Evolutionary conservation across 495 filamentous ascomycete genomes (phyloP), one percentile per base, ranked within the genome.

Genomic region (Neurospora discreta): DNA sequence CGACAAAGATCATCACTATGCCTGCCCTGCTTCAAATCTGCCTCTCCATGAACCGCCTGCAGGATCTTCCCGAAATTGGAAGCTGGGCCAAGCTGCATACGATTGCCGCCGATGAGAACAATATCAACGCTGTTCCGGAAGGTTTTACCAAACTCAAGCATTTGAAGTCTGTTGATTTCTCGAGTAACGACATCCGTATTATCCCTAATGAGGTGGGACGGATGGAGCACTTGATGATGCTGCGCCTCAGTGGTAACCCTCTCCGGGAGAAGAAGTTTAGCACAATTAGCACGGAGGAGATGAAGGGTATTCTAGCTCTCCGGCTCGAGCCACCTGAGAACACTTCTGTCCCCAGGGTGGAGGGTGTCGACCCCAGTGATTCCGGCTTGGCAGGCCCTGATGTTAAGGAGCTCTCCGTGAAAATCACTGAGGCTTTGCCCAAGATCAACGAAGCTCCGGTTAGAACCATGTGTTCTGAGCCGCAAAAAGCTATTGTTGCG

Each of bases 161-260:
- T 42, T 75, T 99, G 41, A 89, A 87, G 73, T 91, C 87, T 41
- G 89, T 90, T 20, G 92, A 97, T 78, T 89, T 98, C 71, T 91
- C 91, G 9, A 89, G 89, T 65, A 99, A 99, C 78, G 87, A 93
- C 72, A 85, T 99, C 18, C 89, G 87, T 8, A 81, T 87, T 23
- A 75, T 99, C 41, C 93, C 96, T 74, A 86, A 91, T 13, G 87
- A 87, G 74, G 88, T 98, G 71, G 92, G 92, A 7, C 80, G 88
- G 38, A 97, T 98, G 92, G 88, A 93, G 5, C 90, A 81, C 68
- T 83, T 99, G 10, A 84, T 86, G 10, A 89, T 88, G 71, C 85
- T 98, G 44, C 87, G 87, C 13, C 84, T 99, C 42, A 88, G 89
- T 65, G 93, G 92, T 16, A 99, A 99, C 76, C 95, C 95, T 6